Evolutionary conservation across 23 red algal species (phyloP), one percentile per base, ranked within the genome.

Genomic region (Gracilaria gracilis): DNA sequence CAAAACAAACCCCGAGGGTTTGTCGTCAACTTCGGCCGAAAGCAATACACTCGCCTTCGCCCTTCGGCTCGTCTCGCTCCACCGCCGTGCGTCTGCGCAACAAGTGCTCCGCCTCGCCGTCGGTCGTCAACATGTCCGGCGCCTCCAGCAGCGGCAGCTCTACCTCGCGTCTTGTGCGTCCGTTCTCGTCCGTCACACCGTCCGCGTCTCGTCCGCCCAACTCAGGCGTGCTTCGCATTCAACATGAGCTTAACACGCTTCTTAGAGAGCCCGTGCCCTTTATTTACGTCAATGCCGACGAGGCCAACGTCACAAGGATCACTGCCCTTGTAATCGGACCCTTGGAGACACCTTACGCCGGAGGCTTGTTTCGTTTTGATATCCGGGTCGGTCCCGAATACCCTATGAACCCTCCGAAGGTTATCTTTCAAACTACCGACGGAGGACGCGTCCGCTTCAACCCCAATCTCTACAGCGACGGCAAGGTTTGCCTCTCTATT

Each of bases 351-450:
- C 92, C 92, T 15, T 94, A 94, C 51, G 92, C 92, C 38, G 92
- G 76, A 23, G 75, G 92, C 4, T 94, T 94, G 64, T 96, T 96
- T 64, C 90, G 86, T 69, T 96, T 96, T 51, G 95, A 96, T 71
- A 93, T 96, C 42, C 75, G 89, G 36, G 84, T 96, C 29, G 82
- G 80, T 11, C 38, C 80, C 24, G 95, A 96, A 40, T 96, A 96
- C 80, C 95, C 95, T 5, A 88, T 93, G 79, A 93, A 93, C 24
- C 88, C 95, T 20, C 95, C 95, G 0, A 55, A 59, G 39, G 95
- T 89, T 12, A 72, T 81, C 47, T 69, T 96, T 59, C 77, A 88
- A 82, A 96, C 87, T 24, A 96, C 95, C 31, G 84, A 93, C 69
- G 84, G 80, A 54, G 87, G 87, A n/a, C 89, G 90, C 37, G 90